Conservation (phyloP, 108 stramenopile species). For the Aurantiochytrium sp. region DNA sequence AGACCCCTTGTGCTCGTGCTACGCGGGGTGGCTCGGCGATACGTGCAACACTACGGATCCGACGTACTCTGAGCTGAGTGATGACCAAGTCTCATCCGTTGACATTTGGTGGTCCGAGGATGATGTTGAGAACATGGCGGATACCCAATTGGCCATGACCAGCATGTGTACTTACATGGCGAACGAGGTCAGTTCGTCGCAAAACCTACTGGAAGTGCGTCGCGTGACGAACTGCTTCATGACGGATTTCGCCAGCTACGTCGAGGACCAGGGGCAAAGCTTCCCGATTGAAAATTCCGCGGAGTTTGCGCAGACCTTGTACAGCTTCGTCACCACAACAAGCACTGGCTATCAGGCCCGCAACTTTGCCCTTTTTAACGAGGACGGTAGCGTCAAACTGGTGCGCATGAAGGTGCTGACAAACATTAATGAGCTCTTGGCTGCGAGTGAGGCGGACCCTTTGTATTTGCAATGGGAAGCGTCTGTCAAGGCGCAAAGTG, state of each 20-base stretch:
- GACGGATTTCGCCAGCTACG: background rate
- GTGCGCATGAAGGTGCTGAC: background rate
- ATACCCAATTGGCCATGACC: background rate
- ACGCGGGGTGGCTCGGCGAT: background rate
- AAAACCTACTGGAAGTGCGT: background rate
- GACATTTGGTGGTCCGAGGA: background rate
- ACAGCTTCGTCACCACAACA: background rate
- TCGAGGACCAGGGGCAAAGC: background rate
- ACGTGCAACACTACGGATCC: background rate
- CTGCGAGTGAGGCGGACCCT: background rate
- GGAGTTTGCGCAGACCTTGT: background rate
- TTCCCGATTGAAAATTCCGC: background rate
- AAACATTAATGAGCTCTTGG: background rate
- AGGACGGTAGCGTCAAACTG: background rate
- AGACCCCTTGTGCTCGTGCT: background rate
- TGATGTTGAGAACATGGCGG: background rate
- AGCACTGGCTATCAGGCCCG: background rate
- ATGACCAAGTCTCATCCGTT: background rate
- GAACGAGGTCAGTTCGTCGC: background rate
- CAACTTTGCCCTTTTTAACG: background rate
- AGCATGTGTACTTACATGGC: background rate
- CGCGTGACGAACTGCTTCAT: background rate
- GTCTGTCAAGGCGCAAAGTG: background rate
- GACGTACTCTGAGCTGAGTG: background rate
- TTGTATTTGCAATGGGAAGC: background rate